Evolutionary conservation across 352 stramenopile genomes (phyloP), one percentile per base, ranked within the genome.

Genomic region (Globisporangium heterothallicum): DNA sequence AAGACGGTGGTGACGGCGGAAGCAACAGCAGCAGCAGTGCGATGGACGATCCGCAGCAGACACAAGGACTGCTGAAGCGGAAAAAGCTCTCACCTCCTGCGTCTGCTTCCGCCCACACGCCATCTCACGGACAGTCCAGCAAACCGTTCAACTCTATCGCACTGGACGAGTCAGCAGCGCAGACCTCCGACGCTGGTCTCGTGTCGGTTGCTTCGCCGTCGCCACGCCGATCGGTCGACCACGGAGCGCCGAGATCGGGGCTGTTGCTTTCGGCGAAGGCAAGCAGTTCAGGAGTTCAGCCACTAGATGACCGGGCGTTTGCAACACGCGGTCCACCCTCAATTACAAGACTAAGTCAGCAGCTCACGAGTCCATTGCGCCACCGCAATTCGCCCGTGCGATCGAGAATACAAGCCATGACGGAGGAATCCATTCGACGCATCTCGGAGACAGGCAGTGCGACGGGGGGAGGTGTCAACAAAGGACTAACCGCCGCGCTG

Each of bases 401-500:
- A 13, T 61, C 55, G 13, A 47, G 42, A 21, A 56, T 56, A 40
- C 46, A 55, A 22, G 55, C 48, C 10, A 61, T 61, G 46, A 56
- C 55, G 1, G 55, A 61, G 26, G 55, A 61, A 24, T 50, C 55
- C 6, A 61, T 61, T 35, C 46, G 55, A n/a, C 48, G 46, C 42
- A 36, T 59, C n/a, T 55, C 46, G 0, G 46, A 55, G 26, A 56
- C 38, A 2, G 21, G 34, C 3, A 45, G 27, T 16, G 32, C 32
- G 6, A 38, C 32, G 12, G 21, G 27, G 35, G 16, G 14, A 0
- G 45, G 47, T 16, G 44, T 30, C 25, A 47, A 44, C 34, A 48
- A 40, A 25, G 53, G 36, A 10, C 10, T 38, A 2, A 38, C 32
- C n/a, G 71, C 64, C 3, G 69, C 48, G 26, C 61, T 81, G 32